Conservation (phyloP, 176 grass and related monocot species). For the Lolium rigidum region DNA sequence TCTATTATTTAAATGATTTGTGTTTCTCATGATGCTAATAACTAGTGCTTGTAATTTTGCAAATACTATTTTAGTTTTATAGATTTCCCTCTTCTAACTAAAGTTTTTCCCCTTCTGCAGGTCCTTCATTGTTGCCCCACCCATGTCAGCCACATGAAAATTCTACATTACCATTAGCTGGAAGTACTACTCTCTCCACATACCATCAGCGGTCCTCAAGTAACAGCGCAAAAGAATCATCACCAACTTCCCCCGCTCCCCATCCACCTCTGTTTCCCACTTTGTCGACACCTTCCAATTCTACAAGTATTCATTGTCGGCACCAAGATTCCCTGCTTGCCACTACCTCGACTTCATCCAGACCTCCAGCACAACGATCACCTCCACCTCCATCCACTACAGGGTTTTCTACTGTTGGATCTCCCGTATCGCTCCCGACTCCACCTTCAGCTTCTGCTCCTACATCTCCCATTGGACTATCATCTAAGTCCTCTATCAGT, state of each 20-base stretch:
- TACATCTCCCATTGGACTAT: conserved; percentile 22
- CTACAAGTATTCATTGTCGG: conserved; percentile 35
- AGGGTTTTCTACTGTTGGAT: conserved; percentile 35
- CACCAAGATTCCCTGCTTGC: conserved; percentile 40
- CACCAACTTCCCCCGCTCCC: conserved; percentile 33
- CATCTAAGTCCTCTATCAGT: conserved; percentile 11
- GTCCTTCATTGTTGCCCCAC: conserved; percentile 35
- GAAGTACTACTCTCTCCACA: conserved; percentile 31
- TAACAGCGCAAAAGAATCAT: conserved; percentile 26
- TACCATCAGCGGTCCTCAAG: conserved; percentile 37
- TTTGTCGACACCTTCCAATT: background rate
- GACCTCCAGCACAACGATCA: conserved; percentile 29
- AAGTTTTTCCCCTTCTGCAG: conserved; percentile 35
- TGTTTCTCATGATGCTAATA: background rate
- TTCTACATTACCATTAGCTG: conserved; percentile 27
- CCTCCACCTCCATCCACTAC: conserved; percentile 35
- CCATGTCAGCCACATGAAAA: conserved; percentile 28
- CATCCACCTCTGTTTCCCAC: background rate
- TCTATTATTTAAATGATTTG: background rate
- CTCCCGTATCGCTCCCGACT: conserved; percentile 39
- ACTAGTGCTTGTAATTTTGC: background rate
- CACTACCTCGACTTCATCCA: conserved; percentile 28
- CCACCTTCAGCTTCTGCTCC: conserved; percentile 27
- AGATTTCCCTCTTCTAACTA: conserved; percentile 33
- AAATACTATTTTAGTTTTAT: conserved; percentile 15